Evolutionary conservation across 768 basidiomycete species (phyloP).

Genomic region (Hypsizygus marmoreus): DNA sequence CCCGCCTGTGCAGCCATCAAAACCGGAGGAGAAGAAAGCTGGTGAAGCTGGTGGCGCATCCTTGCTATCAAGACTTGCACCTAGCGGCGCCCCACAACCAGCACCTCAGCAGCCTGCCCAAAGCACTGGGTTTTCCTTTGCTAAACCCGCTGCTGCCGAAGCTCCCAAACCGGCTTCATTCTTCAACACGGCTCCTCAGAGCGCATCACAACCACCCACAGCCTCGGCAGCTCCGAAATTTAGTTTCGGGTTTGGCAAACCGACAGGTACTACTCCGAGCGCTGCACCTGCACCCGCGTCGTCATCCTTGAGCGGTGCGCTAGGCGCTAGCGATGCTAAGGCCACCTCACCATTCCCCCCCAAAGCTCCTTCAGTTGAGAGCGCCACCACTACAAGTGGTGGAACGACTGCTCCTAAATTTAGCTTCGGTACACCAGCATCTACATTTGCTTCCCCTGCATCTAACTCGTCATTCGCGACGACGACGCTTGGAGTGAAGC

Average conservation of each 20-base stretch:
- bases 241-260: slow-evolving; percentile 33
- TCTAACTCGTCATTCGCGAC: slow-evolving; percentile 7
- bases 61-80: slow-evolving; percentile 24
- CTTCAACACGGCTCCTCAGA: slow-evolving; percentile 19
- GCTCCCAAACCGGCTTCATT: slow-evolving; percentile 23
- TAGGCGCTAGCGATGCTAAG: slow-evolving; percentile 19
- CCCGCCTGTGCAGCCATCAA: slow-evolving; percentile 11
- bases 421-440: slow-evolving; percentile 13
- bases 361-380: slow-evolving; percentile 17
- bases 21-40: slow-evolving; percentile 15
- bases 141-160: slow-evolving; percentile 14
- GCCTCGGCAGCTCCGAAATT: slow-evolving; percentile 37
- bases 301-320: slow-evolving; percentile 21
- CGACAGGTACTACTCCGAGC: slow-evolving; percentile 11
- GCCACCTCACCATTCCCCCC: slow-evolving; percentile 23
- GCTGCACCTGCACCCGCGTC: slow-evolving; percentile 14
- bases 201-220: slow-evolving; percentile 18
- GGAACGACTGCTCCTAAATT: slow-evolving; percentile 15
- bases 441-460: slow-evolving; percentile 1
- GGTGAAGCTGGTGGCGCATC: slow-evolving; percentile 14
- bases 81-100: slow-evolving; percentile 12
- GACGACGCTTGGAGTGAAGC: slow-evolving; percentile 2
- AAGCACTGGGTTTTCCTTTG: slow-evolving; percentile 18
- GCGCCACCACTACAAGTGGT: slow-evolving; percentile 1
- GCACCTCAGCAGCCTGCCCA: slow-evolving; percentile 12